A percentile compares a stretch with the other conserved stretches of the same genome.
phyloP scores from a whole-genome alignment of 179 eudicot species.

The Drosera spatulata region DNA sequence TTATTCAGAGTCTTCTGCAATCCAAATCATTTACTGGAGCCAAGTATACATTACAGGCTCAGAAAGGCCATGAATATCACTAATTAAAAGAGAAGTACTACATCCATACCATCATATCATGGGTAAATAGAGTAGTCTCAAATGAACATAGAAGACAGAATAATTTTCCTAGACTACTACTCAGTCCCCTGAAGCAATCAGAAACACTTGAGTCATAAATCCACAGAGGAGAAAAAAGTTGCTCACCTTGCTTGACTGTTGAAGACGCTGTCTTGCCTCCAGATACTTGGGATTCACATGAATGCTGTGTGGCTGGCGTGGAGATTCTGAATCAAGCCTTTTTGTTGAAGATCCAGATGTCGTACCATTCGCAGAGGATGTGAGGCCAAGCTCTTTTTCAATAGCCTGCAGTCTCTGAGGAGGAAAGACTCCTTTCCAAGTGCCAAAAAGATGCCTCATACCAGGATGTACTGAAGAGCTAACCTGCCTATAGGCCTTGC shows the following conservation, averaged over 20 bases:
- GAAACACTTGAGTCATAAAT: no score
- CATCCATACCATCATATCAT: neutral
- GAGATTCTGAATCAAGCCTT: slow-evolving; percentile 58
- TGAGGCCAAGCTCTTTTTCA: slow-evolving; percentile 79
- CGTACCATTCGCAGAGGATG: slow-evolving; percentile 54
- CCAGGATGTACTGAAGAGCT: slow-evolving; percentile 61
- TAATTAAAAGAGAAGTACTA: neutral
- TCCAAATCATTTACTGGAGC: no score
- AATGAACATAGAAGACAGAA: no score
- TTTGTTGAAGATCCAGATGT: slow-evolving; percentile 45
- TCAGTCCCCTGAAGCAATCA: no score
- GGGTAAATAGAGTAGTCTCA: no score
- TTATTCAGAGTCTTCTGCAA: no score
- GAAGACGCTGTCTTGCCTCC: slow-evolving; percentile 79
- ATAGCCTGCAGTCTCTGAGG: slow-evolving; percentile 74
- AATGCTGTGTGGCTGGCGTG: slow-evolving; percentile 68
- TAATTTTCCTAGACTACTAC: slow-evolving; percentile 18
- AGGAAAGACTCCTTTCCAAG: slow-evolving; percentile 98
- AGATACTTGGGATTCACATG: slow-evolving; percentile 96
- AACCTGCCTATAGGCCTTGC: slow-evolving; percentile 86
- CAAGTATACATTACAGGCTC: neutral
- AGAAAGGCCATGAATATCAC: neutral
- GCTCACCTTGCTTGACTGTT: slow-evolving; percentile 42
- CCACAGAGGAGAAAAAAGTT: slow-evolving; percentile 1
- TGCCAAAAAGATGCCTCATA: slow-evolving; percentile 96